These are phyloP conservation scores for Apiotrichum veenhuisii DNA, from an alignment of 1,284 basidiomycete genomes.

Conservation along the genomic window DNA sequence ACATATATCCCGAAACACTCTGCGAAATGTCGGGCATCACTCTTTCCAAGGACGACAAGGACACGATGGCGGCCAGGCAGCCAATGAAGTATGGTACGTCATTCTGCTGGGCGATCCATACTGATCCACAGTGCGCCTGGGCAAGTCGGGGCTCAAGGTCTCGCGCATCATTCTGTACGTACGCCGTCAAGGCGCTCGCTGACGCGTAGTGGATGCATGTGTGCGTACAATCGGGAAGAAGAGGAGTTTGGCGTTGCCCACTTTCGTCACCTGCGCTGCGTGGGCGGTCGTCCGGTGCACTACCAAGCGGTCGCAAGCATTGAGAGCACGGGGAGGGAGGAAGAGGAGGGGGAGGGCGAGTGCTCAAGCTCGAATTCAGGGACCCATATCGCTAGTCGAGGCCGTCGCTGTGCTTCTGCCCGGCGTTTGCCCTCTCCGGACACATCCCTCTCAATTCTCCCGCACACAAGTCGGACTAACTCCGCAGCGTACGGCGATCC, in stretches of 20 bases:
- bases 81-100: conserved; percentile 18
- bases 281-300: too few species aligned
- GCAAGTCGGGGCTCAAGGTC: conserved; percentile 40
- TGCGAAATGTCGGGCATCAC: not conserved
- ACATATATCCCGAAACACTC: not conserved
- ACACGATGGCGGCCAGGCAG: not conserved
- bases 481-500: conserved; percentile 32
- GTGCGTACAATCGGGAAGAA: too few species aligned
- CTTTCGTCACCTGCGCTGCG: too few species aligned
- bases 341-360: too few species aligned
- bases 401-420: too few species aligned
- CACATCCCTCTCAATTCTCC: not conserved
- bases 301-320: too few species aligned
- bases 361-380: too few species aligned
- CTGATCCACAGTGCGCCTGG: conserved; percentile 32
- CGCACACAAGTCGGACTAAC: not conserved
- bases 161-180: conserved; percentile 41
- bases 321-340: too few species aligned
- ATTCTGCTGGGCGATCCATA: not conserved
- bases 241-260: too few species aligned
- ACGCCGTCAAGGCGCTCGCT: not conserved
- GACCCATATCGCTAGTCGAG: too few species aligned
- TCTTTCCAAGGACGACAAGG: not conserved
- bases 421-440: not conserved
- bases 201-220: conserved; percentile 32